Percentiles rank a stretch among this genome's conserved stretches.
phyloP scores from a whole-genome alignment of 345 rosid species.

The Aethionema arabicum region DNA sequence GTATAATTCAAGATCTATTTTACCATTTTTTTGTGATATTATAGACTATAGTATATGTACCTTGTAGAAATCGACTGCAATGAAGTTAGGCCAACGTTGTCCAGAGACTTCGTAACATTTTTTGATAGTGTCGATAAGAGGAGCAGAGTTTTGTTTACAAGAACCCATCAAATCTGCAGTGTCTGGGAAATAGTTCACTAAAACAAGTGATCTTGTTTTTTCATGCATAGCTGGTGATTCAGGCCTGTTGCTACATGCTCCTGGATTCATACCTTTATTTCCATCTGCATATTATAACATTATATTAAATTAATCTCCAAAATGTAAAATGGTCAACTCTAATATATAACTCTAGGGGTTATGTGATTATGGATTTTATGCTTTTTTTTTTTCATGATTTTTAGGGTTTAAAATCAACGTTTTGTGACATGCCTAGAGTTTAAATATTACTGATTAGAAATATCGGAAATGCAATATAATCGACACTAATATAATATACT shows the following conservation, averaged over 20 bases:
- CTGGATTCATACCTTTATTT: conserved; percentile 62
- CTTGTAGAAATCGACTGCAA: conserved; percentile 86
- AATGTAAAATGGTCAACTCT: too few species aligned
- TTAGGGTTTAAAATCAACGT: too few species aligned
- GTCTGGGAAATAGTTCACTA: conserved; percentile 71
- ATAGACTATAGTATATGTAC: conserved; percentile 51
- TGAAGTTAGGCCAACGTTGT: conserved; percentile 91
- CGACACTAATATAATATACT: too few species aligned
- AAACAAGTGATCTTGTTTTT: conserved; percentile 55
- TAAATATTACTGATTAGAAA: too few species aligned
- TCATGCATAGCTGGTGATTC: conserved; percentile 70
- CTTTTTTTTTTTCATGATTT: too few species aligned
- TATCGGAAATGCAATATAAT: too few species aligned
- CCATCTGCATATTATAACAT: conserved; percentile 55
- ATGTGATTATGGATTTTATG: too few species aligned
- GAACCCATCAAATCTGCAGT: conserved; percentile 48
- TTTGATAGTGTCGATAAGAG: conserved; percentile 51
- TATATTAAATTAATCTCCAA: neutral
- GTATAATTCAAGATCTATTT: too few species aligned
- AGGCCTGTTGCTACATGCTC: conserved; percentile 66
- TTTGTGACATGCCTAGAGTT: too few species aligned
- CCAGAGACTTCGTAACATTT: conserved; percentile 64
- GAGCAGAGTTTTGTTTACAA: conserved; percentile 79
- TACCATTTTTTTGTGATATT: too few species aligned
- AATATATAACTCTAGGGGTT: too few species aligned